Evolutionary conservation across 352 stramenopile species (phyloP).

Genomic region (Phytophthora cryptogea): DNA sequence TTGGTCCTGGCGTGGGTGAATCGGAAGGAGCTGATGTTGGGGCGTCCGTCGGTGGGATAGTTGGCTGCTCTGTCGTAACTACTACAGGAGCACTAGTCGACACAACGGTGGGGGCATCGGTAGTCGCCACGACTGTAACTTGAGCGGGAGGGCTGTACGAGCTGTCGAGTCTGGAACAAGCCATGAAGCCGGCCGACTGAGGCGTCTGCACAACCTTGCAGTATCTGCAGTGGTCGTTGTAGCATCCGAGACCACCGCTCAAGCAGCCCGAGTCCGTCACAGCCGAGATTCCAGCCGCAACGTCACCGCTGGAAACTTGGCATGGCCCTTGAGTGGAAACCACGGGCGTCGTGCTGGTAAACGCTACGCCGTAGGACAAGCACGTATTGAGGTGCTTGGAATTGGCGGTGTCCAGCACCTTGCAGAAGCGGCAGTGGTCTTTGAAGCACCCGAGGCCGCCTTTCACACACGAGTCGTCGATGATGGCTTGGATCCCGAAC

Average conservation of each 20-base stretch:
- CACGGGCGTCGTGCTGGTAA: conserved; percentile 16
- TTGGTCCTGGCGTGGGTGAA: neutral
- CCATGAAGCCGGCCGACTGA: conserved; percentile 31
- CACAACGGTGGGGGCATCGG: neutral
- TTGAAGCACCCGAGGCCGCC: conserved; percentile 47
- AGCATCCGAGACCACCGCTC: conserved; percentile 42
- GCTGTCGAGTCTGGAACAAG: conserved; percentile 19
- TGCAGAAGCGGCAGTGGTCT: conserved; percentile 44
- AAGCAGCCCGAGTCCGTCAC: conserved; percentile 33
- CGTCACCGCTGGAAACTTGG: conserved; percentile 25
- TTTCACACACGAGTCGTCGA: conserved; percentile 29
- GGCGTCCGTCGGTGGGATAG: neutral
- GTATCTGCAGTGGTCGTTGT: conserved; percentile 40
- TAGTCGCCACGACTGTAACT: neutral
- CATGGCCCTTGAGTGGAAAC: conserved; percentile 7
- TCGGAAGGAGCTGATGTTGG: neutral
- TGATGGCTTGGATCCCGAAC: conserved; percentile 35
- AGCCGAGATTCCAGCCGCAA: conserved; percentile 30
- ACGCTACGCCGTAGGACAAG: conserved; percentile 19
- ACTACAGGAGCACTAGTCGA: neutral
- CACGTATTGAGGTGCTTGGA: conserved; percentile 39
- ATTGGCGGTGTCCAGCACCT: conserved; percentile 36
- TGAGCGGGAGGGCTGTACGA: conserved; percentile 12
- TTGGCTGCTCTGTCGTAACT: neutral
- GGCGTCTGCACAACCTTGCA: conserved; percentile 37